Base-by-base conservation (phyloP, 2,329 filamentous ascomycete species). In the Aspergillus sp. region DNA sequence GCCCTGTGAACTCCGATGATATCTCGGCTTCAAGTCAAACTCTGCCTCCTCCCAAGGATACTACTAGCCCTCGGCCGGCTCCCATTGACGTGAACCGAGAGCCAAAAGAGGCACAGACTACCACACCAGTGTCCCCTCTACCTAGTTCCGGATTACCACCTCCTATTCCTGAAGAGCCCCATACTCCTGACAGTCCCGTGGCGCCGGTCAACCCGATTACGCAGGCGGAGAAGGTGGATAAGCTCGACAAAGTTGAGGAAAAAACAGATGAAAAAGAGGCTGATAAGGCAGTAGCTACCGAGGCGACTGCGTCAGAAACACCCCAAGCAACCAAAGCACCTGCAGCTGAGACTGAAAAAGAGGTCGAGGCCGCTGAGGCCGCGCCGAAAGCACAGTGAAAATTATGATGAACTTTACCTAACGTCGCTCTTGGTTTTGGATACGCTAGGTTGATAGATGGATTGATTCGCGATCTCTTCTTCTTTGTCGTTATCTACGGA, bases 1-100 rank as follows among this genome's bases (percentile, higher is more conserved):
- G 81, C 57, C 82, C 82, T 11, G 78, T 77, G 6, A 62, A 67
- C 33, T 67, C 67, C 4, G 75, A 76, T 25, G 76, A 76, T 15
- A 67, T 69, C 17, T 64, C 68, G 2, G 57, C 63, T 2, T 69
- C 71, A 19, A 71, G 59, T 33, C 73, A 73, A 47, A 74, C 72
- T 27, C 56, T 79, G 25, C 67, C 74, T 3, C 63, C 71, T 3
- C 43, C 44, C n/a, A 57, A 62, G 21, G 65, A 64, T 19, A 62
- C 62, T 21, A 46, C 60, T 2, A 66, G 66, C 48, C 56, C 62
- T 40, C 64, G 65, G 21, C 61, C 66, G 17, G 49, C 64, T 6
- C 52, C 67, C 1, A 63, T 66, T 23, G 72, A 74, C 23, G 58
- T 65, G 3, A 61, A 58, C 23, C 65, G 64, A n/a, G 60, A 65